Conservation (phyloP, 2,329 filamentous ascomycete species). For the Talaromyces sp. region DNA sequence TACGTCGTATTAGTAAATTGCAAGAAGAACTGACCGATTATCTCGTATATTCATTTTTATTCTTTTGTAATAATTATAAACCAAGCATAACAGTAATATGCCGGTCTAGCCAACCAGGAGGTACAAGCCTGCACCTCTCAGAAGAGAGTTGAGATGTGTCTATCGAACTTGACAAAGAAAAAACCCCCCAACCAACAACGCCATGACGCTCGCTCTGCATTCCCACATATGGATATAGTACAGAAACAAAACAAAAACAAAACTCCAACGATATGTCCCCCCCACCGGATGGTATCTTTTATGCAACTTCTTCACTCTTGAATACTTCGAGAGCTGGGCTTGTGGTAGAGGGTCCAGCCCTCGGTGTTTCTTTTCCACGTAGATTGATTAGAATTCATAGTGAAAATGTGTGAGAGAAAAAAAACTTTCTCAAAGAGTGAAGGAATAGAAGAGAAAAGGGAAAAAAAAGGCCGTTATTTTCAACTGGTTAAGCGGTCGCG, state of each 20-base stretch:
- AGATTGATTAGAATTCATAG: slow-evolving; percentile 5
- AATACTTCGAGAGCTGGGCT: slow-evolving; percentile 5
- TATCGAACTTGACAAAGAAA: slow-evolving; percentile 11
- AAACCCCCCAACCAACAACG: not conserved
- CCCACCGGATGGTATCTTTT: not conserved
- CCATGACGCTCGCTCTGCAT: not conserved
- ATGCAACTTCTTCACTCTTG: not conserved
- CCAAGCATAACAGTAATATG: not conserved
- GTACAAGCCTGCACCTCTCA: not conserved
- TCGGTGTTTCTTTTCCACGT: slow-evolving; percentile 6
- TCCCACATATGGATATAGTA: not conserved
- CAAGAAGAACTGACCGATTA: not conserved
- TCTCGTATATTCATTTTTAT: not conserved
- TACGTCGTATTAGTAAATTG: too few relatives aligned
- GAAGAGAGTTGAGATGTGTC: slow-evolving; percentile 18
- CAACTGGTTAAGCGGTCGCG: slow-evolving; percentile 14
- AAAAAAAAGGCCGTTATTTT: not conserved
- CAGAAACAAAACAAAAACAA: not conserved
- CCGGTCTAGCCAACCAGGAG: not conserved
- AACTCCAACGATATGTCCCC: not conserved
- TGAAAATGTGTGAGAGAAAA: not conserved
- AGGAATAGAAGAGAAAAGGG: slow-evolving; percentile 11
- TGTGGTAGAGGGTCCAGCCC: slow-evolving; percentile 10
- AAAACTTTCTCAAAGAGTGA: not conserved
- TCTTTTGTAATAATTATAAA: not conserved